Evolutionary conservation across 2,329 filamentous ascomycete species (phyloP).

Genomic region (Aspergillus novofumigatus): DNA sequence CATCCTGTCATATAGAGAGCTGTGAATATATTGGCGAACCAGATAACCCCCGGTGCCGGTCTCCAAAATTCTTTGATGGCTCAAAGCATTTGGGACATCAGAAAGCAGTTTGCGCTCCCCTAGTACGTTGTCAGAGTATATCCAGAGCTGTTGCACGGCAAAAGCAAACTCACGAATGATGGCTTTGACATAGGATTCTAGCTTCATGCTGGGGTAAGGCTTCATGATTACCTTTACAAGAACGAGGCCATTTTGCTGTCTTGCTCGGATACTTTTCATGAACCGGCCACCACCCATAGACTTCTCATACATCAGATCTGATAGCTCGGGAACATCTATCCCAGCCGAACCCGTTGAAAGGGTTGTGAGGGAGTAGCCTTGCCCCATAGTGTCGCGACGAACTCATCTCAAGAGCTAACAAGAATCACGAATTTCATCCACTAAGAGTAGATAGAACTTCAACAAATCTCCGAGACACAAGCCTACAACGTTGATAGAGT

Average conservation of each 20-base stretch:
- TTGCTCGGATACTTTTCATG: conserved; percentile 91
- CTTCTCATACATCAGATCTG: conserved; percentile 87
- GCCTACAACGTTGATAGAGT: neutral
- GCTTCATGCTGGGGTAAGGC: conserved; percentile 74
- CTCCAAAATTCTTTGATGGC: conserved; percentile 87
- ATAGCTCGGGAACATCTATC: conserved; percentile 88
- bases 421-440: neutral
- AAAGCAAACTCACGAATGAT: conserved; percentile 61
- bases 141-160: neutral
- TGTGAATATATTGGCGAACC: conserved; percentile 92
- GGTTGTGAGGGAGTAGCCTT: conserved; percentile 91
- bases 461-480: neutral
- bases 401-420: conserved; percentile 25
- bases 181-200: conserved; percentile 72
- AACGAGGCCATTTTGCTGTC: conserved; percentile 84
- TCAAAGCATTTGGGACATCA: conserved; percentile 84
- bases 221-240: conserved; percentile 95
- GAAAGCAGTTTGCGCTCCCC: conserved; percentile 75
- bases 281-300: conserved; percentile 88
- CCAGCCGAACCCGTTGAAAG: conserved; percentile 87
- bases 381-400: conserved; percentile 65
- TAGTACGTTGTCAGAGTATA: conserved; percentile 33
- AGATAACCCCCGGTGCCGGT: conserved; percentile 89
- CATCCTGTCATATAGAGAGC: conserved; percentile 92
- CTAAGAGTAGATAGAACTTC: neutral